These are phyloP conservation scores for Candida silvicultrix DNA, from an alignment of 805 yeast genomes.

Conservation along the genomic window DNA sequence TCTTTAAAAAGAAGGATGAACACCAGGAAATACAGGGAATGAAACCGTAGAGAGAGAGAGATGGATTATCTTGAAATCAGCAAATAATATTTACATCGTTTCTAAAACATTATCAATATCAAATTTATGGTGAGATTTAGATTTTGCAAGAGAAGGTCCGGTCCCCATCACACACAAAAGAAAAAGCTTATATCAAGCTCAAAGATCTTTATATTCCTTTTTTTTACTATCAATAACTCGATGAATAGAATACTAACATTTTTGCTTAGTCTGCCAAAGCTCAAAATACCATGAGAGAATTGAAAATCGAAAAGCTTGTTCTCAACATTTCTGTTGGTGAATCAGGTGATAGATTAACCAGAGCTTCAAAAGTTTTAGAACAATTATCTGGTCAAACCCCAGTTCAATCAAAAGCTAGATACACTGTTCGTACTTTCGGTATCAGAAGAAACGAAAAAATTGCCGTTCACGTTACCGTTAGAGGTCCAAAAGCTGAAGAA, in stretches of 20 bases:
- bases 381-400: conserved; percentile 99
- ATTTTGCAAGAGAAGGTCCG: too few species aligned
- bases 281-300: conserved; percentile 97
- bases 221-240: background rate
- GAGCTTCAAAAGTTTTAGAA: conserved; percentile 99
- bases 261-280: conserved; percentile 41
- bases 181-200: too few species aligned
- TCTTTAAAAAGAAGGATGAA: too few species aligned
- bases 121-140: too few species aligned
- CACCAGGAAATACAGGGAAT: too few species aligned
- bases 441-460: conserved; percentile 99
- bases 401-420: conserved; percentile 99
- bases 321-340: conserved; percentile 99
- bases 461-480: conserved; percentile 97
- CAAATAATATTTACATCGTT: too few species aligned
- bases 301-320: conserved; percentile 98
- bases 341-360: conserved; percentile 99
- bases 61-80: too few species aligned
- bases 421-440: conserved; percentile 99
- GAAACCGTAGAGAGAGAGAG: too few species aligned
- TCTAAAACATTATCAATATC: too few species aligned
- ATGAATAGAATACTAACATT: background rate
- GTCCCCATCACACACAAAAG: too few species aligned
- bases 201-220: too few species aligned
- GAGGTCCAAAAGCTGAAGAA: conserved; percentile 99